Evolutionary conservation across 352 stramenopile species (phyloP).

Genomic region (Globisporangium takayamanum): DNA sequence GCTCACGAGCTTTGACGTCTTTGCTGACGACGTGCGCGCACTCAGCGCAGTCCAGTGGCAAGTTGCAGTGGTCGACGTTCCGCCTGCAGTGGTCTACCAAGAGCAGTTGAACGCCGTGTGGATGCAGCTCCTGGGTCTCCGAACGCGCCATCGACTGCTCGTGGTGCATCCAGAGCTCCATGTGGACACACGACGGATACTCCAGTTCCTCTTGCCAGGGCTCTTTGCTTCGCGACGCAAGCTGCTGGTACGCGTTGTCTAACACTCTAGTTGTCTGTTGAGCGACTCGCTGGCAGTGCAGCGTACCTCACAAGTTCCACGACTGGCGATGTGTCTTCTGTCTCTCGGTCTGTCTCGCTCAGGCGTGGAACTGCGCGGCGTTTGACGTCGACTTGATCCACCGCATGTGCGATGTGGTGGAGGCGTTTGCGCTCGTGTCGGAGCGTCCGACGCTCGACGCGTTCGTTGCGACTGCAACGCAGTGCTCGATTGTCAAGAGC

Average conservation of each 20-base stretch:
- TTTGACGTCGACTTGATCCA: conserved; percentile 38
- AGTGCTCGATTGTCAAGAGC: conserved; percentile 29
- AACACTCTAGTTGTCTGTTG: background rate
- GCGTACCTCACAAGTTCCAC: background rate
- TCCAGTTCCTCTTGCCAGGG: conserved; percentile 65
- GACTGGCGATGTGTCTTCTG: background rate
- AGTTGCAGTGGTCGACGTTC: conserved; percentile 39
- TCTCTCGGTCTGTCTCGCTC: background rate
- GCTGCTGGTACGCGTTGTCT: conserved; percentile 41
- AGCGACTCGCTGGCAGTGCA: background rate
- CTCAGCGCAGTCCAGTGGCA: conserved; percentile 43
- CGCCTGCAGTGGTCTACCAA: conserved; percentile 8
- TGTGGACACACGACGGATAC: conserved; percentile 38
- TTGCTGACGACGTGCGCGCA: conserved; percentile 36
- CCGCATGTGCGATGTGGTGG: conserved; percentile 33
- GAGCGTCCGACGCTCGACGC: conserved; percentile 13
- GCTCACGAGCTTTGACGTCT: conserved; percentile 49
- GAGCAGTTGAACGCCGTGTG: conserved; percentile 34
- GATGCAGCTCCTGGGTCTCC: conserved; percentile 42
- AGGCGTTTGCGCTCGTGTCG: conserved; percentile 28
- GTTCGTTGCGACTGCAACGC: conserved; percentile 29
- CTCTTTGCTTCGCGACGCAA: conserved; percentile 68
- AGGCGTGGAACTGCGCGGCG: conserved; percentile 67
- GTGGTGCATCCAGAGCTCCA: conserved; percentile 29
- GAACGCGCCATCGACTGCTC: conserved; percentile 59